Percentiles rank a stretch among this genome's conserved stretches.
Conservation (phyloP, 2,329 filamentous ascomycete species). For the Pyricularia grisea region DNA sequence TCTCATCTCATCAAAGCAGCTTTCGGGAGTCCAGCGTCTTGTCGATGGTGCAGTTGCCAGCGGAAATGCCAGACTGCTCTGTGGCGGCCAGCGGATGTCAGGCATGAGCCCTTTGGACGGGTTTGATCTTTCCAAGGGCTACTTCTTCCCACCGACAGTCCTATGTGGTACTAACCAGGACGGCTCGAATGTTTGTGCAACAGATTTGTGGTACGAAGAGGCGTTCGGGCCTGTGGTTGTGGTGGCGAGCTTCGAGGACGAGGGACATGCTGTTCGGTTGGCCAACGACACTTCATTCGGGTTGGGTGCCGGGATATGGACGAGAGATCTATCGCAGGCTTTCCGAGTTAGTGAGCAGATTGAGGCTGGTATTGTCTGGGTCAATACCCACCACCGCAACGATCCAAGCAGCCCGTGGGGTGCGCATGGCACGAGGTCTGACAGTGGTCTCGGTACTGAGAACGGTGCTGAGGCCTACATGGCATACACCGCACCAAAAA, state of each 20-base stretch:
- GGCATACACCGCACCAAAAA: constrained; percentile 52
- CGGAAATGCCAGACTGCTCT: constrained; percentile 23
- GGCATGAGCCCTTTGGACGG: constrained; percentile 38
- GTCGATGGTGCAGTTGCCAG: constrained; percentile 52
- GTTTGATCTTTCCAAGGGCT: constrained; percentile 44
- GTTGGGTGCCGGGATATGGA: constrained; percentile 70
- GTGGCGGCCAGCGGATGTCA: constrained; percentile 38
- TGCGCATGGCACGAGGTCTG: constrained; percentile 40
- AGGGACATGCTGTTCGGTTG: constrained; percentile 59
- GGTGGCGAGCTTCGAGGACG: constrained; percentile 66
- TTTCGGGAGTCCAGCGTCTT: constrained; percentile 59
- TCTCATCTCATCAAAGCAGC: constrained; percentile 51
- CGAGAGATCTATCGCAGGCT: constrained; percentile 62
- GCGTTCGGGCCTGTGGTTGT: constrained; percentile 76
- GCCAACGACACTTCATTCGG: constrained; percentile 70
- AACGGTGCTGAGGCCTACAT: constrained; percentile 58
- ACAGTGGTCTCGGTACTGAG: constrained; percentile 62
- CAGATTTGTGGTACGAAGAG: constrained; percentile 70
- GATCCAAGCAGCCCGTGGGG: constrained; percentile 66
- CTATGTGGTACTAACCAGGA: constrained; percentile 41
- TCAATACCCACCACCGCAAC: constrained; percentile 59
- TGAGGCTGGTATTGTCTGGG: constrained; percentile 52
- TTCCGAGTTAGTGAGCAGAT: constrained; percentile 64
- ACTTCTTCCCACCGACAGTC: constrained; percentile 76
- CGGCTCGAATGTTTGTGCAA: constrained; percentile 53